Percentiles rank a stretch among this genome's conserved stretches.
phyloP scores from a whole-genome alignment of 2,329 filamentous ascomycete species.

The Alternaria viburni region DNA sequence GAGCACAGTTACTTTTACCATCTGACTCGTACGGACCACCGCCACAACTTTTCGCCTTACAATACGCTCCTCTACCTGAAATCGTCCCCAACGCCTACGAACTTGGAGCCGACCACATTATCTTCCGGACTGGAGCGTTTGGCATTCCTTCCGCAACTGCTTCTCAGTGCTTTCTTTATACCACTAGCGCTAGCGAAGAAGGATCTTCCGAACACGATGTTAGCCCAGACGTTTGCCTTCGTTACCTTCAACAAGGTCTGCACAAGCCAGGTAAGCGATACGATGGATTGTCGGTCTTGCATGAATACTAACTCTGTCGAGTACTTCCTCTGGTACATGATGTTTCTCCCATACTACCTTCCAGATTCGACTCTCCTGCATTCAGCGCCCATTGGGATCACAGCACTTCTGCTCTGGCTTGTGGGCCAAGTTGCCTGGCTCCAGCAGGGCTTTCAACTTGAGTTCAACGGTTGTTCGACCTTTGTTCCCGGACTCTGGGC shows the following conservation, averaged over 20 bases:
- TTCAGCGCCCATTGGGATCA: conserved; percentile 65
- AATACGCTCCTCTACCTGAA: conserved; percentile 88
- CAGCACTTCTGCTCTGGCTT: conserved; percentile 75
- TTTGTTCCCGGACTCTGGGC: conserved; percentile 86
- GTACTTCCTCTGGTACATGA: conserved; percentile 99
- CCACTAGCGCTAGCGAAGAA: conserved; percentile 79
- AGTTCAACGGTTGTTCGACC: conserved; percentile 73
- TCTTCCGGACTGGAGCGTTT: conserved; percentile 71
- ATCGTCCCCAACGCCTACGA: conserved; percentile 61
- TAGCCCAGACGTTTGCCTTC: conserved; percentile 96
- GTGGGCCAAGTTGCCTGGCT: conserved; percentile 67
- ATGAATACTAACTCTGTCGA: conserved; percentile 46
- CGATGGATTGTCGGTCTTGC: neutral
- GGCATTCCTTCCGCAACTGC: conserved; percentile 86
- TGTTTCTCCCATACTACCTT: conserved; percentile 90
- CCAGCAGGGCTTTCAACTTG: conserved; percentile 58
- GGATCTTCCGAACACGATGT: conserved; percentile 81
- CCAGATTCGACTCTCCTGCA: conserved; percentile 76
- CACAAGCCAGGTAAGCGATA: conserved; percentile 80
- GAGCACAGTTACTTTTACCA: conserved; percentile 94
- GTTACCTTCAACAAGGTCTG: conserved; percentile 99
- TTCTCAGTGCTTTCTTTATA: conserved; percentile 78
- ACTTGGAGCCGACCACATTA: conserved; percentile 37
- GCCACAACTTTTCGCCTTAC: conserved; percentile 98
- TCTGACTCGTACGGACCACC: conserved; percentile 89